Base-by-base conservation (phyloP, 768 basidiomycete species). In the Sarcomyxa edulis region DNA sequence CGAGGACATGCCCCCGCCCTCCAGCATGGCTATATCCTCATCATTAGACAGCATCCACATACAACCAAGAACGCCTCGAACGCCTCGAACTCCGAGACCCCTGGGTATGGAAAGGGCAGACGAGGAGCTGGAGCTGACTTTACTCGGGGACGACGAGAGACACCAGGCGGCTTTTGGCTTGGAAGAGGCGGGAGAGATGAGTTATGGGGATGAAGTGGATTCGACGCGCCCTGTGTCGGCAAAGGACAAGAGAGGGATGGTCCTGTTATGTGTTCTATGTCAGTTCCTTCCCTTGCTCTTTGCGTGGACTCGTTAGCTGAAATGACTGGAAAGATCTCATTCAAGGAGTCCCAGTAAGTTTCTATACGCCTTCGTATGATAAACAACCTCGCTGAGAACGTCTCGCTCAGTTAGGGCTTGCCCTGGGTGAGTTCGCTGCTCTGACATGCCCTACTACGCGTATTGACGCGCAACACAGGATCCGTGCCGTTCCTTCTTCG, bases 401-500 rank as follows among this genome's bases (percentile, higher is more conserved):
- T 26, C 11, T 14, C 15, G 11, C 14, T 23, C 47, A 90, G 87
- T 56, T 90, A 46, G 93, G 94, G 20, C 80, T 98, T 42, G 94
- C 95, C 26, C 75, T 98, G 39, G 86, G 86, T 86, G 53, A 42
- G 67, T 48, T 6, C 27, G 23, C 12, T 23, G 31, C 12, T 36
- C 12, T 35, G 8, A 21, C 25, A 15, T 16, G 24, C 37, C n/a
- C n/a, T 30, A 14, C 32, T 30, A 35, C 24, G 35, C 25, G 16
- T 39, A 26, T 34, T 40, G 43, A 38, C 43, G 27, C 15, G 43
- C 20, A 26, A 35, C 45, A 14, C 38, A 89, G 95, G 96, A 47
- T 97, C 95, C 26, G 78, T 99, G 5, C 95, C 96, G 15, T 98
- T 98, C 70, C 79, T 98, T 61, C 75, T 98, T 38, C 86, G 88